These are phyloP conservation scores for Secale cereale DNA, from an alignment of 176 grass and related monocot genomes.

Conservation along the genomic window DNA sequence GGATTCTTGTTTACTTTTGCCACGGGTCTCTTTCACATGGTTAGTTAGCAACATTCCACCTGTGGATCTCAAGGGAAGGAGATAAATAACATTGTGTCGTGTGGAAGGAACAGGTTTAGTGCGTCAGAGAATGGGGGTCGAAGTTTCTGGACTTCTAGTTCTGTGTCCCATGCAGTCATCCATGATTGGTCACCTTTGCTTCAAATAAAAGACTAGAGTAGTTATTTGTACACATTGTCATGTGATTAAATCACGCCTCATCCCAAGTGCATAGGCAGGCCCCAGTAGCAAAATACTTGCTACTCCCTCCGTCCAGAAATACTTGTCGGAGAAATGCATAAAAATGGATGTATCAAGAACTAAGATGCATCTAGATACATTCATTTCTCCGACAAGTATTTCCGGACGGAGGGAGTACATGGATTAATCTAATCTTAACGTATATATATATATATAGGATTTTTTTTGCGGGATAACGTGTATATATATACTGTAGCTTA, in stretches of 20 bases:
- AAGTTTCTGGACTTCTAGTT: not conserved
- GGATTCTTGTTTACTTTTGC: not conserved
- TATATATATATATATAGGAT: too few relatives aligned
- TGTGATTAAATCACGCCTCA: not conserved
- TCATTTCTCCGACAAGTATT: too few relatives aligned
- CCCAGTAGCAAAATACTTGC: too few relatives aligned
- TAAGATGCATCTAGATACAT: too few relatives aligned
- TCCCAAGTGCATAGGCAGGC: not conserved
- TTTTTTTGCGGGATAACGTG: too few relatives aligned
- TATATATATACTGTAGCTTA: too few relatives aligned
- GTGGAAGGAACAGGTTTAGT: not conserved
- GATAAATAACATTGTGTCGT: not conserved
- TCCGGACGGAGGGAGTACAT: too few relatives aligned
- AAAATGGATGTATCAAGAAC: too few relatives aligned
- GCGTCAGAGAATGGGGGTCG: not conserved
- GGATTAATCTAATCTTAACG: not conserved
- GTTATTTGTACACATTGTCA: not conserved
- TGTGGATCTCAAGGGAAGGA: not conserved
- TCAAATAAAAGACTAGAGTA: not conserved
- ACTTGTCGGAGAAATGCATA: too few relatives aligned
- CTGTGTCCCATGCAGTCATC: not conserved
- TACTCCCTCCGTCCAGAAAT: too few relatives aligned
- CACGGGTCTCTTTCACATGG: not conserved
- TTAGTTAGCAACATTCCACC: not conserved
- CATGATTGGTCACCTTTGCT: conserved; percentile 1